phyloP scores from a whole-genome alignment of 2,329 filamentous ascomycete genomes.

The Neopestalotiopsis sp. region DNA sequence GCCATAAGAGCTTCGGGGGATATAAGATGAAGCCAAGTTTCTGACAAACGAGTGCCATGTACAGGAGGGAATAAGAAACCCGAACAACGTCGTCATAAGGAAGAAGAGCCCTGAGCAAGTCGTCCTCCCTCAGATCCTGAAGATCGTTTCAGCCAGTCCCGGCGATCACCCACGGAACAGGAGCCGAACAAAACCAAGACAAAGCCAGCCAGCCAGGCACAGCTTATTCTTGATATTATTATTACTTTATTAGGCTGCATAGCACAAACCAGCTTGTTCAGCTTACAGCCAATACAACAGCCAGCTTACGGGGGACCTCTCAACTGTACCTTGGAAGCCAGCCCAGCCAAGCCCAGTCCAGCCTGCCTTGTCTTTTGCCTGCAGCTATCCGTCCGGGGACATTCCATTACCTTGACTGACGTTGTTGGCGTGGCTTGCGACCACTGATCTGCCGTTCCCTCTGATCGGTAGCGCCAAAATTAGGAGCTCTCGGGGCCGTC shows the following conservation, averaged over 20 bases:
- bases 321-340: not conserved
- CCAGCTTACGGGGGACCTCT: not conserved
- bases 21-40: not conserved
- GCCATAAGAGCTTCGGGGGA: not conserved
- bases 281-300: not conserved
- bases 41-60: not conserved
- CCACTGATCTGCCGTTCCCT: constrained; percentile 14
- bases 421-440: constrained; percentile 10
- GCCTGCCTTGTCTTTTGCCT: not conserved
- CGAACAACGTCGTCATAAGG: not conserved
- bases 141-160: constrained; percentile 7
- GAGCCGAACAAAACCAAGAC: not conserved
- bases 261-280: not conserved
- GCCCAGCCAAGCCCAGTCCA: not conserved
- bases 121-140: not conserved
- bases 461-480: constrained; percentile 11
- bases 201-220: not conserved
- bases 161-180: not conserved
- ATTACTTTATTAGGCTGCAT: not conserved
- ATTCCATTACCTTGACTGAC: not conserved
- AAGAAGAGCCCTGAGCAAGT: not conserved
- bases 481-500: constrained; percentile 3
- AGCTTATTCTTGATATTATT: not conserved
- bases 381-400: not conserved
- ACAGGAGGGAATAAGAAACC: not conserved